A percentile compares a stretch with the other conserved stretches of the same genome.
Conservation (phyloP, 768 basidiomycete genomes). For the Podaxis sp. region DNA sequence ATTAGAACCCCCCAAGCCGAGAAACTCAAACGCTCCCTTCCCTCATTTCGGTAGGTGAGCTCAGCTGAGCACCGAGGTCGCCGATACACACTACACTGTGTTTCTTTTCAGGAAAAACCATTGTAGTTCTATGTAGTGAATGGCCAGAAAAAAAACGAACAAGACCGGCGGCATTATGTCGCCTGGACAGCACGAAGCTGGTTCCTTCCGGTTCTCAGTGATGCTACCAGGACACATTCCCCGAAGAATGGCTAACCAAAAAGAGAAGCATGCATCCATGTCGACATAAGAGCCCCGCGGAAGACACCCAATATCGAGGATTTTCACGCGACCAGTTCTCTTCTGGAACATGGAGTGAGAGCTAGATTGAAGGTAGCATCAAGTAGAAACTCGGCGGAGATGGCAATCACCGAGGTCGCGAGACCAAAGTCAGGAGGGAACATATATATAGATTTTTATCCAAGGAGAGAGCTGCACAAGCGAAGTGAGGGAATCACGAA, state of each 20-base stretch:
- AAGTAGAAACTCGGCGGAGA: conserved; percentile 2
- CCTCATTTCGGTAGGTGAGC: no score
- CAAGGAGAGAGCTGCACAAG: background rate
- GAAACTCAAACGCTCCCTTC: no score
- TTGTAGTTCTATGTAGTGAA: no score
- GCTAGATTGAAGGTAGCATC: background rate
- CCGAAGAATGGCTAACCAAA: background rate
- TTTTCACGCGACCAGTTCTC: background rate
- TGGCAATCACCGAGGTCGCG: background rate
- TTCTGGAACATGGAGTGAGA: conserved; percentile 8
- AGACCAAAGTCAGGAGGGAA: background rate
- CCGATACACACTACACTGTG: no score
- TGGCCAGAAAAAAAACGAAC: background rate
- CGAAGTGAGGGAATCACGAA: background rate
- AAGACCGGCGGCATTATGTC: background rate
- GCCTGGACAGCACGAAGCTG: background rate
- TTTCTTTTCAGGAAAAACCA: no score
- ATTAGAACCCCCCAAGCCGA: no score
- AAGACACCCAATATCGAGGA: background rate
- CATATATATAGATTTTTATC: background rate
- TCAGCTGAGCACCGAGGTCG: no score
- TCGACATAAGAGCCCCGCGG: background rate
- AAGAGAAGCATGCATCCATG: background rate
- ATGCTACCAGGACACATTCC: background rate
- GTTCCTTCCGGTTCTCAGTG: background rate